Conservation (phyloP, 257 asterid genomes). For the Ilex aquifolium region DNA sequence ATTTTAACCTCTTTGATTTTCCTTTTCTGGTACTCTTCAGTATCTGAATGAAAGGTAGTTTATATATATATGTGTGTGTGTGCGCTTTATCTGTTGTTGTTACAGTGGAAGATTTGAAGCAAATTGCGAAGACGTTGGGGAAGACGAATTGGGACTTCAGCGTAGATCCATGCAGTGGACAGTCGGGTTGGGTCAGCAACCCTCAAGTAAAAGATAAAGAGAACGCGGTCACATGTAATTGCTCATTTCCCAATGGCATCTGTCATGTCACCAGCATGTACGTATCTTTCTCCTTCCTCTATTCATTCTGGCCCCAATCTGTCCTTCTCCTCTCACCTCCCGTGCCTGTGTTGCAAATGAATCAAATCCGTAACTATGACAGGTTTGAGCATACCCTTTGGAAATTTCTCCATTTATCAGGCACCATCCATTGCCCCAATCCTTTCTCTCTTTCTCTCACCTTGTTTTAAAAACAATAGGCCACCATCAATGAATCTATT, state of each 20-base stretch:
- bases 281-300: neutral
- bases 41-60: too few species aligned
- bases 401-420: neutral
- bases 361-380: too few species aligned
- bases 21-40: too few species aligned
- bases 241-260: constrained; percentile 4
- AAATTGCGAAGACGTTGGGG: constrained; percentile 11
- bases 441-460: too few species aligned
- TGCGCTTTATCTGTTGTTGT: neutral
- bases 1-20: too few species aligned
- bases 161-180: constrained; percentile 17
- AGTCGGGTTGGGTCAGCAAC: neutral
- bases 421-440: too few species aligned
- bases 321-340: too few species aligned
- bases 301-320: too few species aligned
- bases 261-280: constrained; percentile 25
- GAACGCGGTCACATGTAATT: constrained; percentile 14
- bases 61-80: too few species aligned
- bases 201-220: neutral
- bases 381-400: neutral
- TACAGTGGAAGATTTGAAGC: constrained; percentile 10
- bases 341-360: too few species aligned
- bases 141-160: constrained; percentile 13
- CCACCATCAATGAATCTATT: too few species aligned
- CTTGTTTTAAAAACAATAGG: too few species aligned